Evolutionary conservation across 345 rosid genomes (phyloP).

Genomic region (Turritis glabra): DNA sequence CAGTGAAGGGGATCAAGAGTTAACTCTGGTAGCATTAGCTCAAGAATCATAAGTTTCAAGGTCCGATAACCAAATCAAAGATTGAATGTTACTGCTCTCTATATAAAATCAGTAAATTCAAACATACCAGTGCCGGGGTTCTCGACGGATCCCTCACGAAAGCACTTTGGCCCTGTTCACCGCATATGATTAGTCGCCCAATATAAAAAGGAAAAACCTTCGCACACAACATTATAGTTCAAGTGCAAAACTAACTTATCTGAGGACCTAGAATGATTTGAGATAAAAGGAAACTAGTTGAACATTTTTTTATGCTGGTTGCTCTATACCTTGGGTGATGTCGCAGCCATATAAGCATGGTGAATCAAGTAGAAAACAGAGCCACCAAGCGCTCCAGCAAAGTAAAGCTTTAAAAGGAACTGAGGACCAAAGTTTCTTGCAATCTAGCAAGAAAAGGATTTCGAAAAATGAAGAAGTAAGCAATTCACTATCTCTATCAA

Average conservation of each 20-base stretch:
- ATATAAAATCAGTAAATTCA: neutral
- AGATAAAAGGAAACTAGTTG: conserved; percentile 11
- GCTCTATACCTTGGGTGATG: conserved; percentile 57
- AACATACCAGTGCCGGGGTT: conserved; percentile 70
- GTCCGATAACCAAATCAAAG: neutral
- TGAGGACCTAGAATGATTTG: conserved; percentile 5
- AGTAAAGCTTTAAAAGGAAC: conserved; percentile 67
- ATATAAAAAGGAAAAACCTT: neutral
- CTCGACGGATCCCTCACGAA: conserved; percentile 61
- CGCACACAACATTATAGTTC: neutral
- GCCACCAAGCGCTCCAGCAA: conserved; percentile 84
- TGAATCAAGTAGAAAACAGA: conserved; percentile 73
- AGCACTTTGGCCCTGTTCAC: conserved; percentile 51
- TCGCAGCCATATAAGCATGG: conserved; percentile 52
- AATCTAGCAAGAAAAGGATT: conserved; percentile 48
- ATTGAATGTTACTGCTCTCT: neutral
- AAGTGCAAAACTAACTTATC: conserved; percentile 4
- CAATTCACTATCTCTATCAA: neutral
- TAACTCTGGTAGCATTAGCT: neutral
- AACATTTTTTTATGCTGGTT: neutral
- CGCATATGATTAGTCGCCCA: conserved; percentile 3
- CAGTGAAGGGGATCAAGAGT: neutral
- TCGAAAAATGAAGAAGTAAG: conserved; percentile 1
- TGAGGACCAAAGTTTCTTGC: conserved; percentile 68
- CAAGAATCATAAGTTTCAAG: neutral